Conservation (phyloP, 148 eudicot genomes). For the Cornus kousa region DNA sequence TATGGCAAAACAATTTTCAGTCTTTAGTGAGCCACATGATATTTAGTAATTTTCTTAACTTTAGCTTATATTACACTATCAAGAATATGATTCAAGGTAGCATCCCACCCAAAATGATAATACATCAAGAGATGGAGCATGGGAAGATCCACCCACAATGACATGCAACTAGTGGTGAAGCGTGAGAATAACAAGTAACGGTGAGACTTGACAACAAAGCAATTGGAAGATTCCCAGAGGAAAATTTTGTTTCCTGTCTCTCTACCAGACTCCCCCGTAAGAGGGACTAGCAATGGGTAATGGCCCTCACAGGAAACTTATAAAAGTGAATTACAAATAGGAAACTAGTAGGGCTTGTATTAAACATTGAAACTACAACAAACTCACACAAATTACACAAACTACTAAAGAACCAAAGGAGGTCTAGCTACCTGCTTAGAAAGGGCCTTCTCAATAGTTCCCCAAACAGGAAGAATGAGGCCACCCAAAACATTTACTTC, state of each 20-base stretch:
- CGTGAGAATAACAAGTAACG: neutral
- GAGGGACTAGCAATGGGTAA: too few relatives aligned
- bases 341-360: too few relatives aligned
- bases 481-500: conserved; percentile 96
- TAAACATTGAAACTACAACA: too few relatives aligned
- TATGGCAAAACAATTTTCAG: neutral
- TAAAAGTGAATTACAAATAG: too few relatives aligned
- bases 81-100: neutral
- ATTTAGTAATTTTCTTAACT: neutral
- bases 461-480: conserved; percentile 93
- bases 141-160: neutral
- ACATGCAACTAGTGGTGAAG: neutral
- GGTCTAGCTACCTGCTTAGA: conserved; percentile 63
- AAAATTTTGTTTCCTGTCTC: too few relatives aligned
- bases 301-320: too few relatives aligned
- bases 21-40: neutral
- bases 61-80: neutral
- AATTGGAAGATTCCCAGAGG: neutral
- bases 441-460: conserved; percentile 83
- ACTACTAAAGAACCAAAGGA: neutral
- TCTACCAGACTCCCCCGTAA: too few relatives aligned
- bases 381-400: neutral
- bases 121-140: neutral
- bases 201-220: neutral
- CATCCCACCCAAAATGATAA: neutral